Evolutionary conservation across 805 yeast genomes (phyloP).

Genomic region (Candida caryicola): DNA sequence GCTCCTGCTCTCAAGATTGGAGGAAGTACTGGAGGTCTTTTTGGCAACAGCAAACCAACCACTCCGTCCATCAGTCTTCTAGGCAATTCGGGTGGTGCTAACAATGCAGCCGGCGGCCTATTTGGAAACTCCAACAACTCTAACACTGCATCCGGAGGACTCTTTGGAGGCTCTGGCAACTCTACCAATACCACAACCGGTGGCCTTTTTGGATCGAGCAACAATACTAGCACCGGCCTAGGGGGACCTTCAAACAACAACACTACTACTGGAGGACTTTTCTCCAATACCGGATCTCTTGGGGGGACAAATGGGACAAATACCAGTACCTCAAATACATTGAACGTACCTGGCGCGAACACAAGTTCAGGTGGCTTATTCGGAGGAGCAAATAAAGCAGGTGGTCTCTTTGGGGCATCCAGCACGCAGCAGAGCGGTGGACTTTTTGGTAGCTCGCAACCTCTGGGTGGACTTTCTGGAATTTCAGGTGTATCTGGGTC

Average conservation of each 20-base stretch:
- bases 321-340: too few relatives aligned
- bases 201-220: conserved; percentile 5
- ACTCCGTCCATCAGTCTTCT: too few relatives aligned
- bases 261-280: conserved; percentile 17
- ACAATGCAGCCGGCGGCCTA: not conserved
- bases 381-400: not conserved
- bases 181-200: not conserved
- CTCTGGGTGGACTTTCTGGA: too few relatives aligned
- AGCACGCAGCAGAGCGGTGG: too few relatives aligned
- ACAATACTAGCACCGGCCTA: conserved; percentile 3
- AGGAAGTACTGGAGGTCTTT: conserved; percentile 3
- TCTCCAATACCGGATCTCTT: conserved; percentile 16
- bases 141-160: too few relatives aligned
- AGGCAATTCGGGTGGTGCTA: too few relatives aligned
- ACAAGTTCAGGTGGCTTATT: conserved; percentile 5
- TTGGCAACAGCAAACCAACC: conserved; percentile 1
- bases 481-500: too few relatives aligned
- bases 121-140: conserved; percentile 1
- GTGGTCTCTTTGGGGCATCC: not conserved
- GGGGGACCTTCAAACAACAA: conserved; percentile 5
- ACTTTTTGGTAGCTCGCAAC: conserved; percentile 2
- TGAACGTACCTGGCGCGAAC: conserved; percentile 9
- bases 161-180: not conserved
- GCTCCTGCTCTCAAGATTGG: too few relatives aligned
- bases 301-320: too few relatives aligned